Evolutionary conservation across 352 stramenopile species (phyloP).

Genomic region (Pythium rhizo-oryzae): DNA sequence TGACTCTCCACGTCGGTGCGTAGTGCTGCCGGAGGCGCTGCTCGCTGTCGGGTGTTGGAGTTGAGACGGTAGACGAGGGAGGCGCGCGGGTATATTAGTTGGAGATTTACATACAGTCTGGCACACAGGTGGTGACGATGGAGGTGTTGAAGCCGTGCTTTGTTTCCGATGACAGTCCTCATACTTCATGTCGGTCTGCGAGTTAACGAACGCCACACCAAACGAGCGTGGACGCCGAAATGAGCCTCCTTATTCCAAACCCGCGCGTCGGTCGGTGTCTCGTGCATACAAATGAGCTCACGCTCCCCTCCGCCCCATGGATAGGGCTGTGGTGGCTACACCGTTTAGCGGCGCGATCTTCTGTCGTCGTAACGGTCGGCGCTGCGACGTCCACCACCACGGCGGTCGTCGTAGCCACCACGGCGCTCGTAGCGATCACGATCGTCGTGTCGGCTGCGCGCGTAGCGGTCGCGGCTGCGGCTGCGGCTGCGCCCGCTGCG

Average conservation of each 20-base stretch:
- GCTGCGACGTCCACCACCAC: slow-evolving; percentile 34
- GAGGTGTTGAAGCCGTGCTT: slow-evolving; percentile 12
- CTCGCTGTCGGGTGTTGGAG: slow-evolving; percentile 7
- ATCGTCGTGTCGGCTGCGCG: slow-evolving; percentile 48
- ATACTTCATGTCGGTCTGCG: not conserved
- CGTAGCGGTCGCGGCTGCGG: slow-evolving; percentile 50
- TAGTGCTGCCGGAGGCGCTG: slow-evolving; percentile 6
- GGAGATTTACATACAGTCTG: slow-evolving; percentile 35
- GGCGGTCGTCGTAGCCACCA: slow-evolving; percentile 62
- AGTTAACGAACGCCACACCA: not conserved
- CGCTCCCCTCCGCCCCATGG: not conserved
- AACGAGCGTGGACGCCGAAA: not conserved
- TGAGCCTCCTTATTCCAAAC: not conserved
- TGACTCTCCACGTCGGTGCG: slow-evolving; percentile 1
- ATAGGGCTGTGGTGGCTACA: not conserved
- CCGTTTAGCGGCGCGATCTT: slow-evolving; percentile 34
- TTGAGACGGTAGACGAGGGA: slow-evolving; percentile 30
- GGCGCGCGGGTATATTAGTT: slow-evolving; percentile 32
- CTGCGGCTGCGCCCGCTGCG: slow-evolving; percentile 35
- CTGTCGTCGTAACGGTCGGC: slow-evolving; percentile 46
- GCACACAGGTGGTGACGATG: slow-evolving; percentile 22
- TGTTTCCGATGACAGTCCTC: slow-evolving; percentile 22
- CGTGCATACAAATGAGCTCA: slow-evolving; percentile 3
- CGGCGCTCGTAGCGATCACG: slow-evolving; percentile 46
- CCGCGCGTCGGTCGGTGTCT: not conserved